Conservation (phyloP, 2,329 filamentous ascomycete genomes). For the Coleophoma crateriformis region DNA sequence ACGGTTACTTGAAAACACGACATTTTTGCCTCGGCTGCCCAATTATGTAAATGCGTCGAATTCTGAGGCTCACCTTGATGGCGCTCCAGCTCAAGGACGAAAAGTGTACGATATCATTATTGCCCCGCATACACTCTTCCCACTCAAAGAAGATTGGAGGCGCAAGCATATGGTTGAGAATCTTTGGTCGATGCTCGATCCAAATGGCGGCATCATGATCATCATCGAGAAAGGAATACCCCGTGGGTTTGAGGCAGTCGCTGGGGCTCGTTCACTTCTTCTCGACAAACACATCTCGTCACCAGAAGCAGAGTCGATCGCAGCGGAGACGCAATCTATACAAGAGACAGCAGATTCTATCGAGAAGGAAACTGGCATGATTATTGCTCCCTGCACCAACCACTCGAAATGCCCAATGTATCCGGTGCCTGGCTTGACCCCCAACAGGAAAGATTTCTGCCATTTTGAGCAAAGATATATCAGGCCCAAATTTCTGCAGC, state of each 20-base stretch:
- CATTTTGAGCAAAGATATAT: slow-evolving; percentile 87
- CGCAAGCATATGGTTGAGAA: slow-evolving; percentile 80
- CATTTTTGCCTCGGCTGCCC: slow-evolving; percentile 85
- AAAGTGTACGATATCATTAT: slow-evolving; percentile 90
- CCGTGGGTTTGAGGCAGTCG: slow-evolving; percentile 87
- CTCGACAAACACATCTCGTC: slow-evolving; percentile 69
- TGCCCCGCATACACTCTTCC: slow-evolving; percentile 77
- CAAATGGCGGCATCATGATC: slow-evolving; percentile 79
- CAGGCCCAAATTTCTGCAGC: slow-evolving; percentile 75
- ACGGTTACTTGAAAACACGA: slow-evolving; percentile 77
- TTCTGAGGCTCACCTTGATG: slow-evolving; percentile 55
- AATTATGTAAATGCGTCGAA: slow-evolving; percentile 69
- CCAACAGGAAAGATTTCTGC: slow-evolving; percentile 83
- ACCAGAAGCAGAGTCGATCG: slow-evolving; percentile 42
- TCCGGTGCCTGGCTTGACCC: slow-evolving; percentile 58
- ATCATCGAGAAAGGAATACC: slow-evolving; percentile 88
- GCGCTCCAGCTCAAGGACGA: slow-evolving; percentile 47
- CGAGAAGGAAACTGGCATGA: slow-evolving; percentile 55
- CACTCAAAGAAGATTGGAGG: slow-evolving; percentile 67
- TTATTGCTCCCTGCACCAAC: slow-evolving; percentile 79
- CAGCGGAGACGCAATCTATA: slow-evolving; percentile 21
- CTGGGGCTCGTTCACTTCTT: slow-evolving; percentile 74
- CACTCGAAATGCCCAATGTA: slow-evolving; percentile 90
- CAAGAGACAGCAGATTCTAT: slow-evolving; percentile 10
- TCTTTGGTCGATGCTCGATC: slow-evolving; percentile 80